phyloP scores from a whole-genome alignment of 176 grass and related monocot species.

The maize (Zea mays) region Zm-B73-REFERENCE-NAM-5.0 NC_050099.1:185379001-185379500 shows the following conservation, averaged over 20 bases:
- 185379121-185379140: slow-evolving; percentile 57
- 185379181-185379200: background rate
- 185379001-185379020: slow-evolving; percentile 49
- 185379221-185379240: background rate
- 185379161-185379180: background rate
- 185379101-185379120: slow-evolving; percentile 51
- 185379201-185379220: background rate
- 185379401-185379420: slow-evolving; percentile 49
- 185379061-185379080: slow-evolving; percentile 51
- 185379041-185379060: slow-evolving; percentile 42
- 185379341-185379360: slow-evolving; percentile 46
- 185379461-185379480: slow-evolving; percentile 59
- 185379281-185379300: slow-evolving; percentile 51
- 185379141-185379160: slow-evolving; percentile 62
- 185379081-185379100: slow-evolving; percentile 59
- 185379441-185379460: slow-evolving; percentile 49
- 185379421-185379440: slow-evolving; percentile 46
- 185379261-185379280: background rate
- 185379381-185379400: slow-evolving; percentile 54
- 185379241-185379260: background rate
- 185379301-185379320: slow-evolving; percentile 65
- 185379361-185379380: slow-evolving; percentile 64
- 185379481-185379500: slow-evolving; percentile 50
- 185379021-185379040: slow-evolving; percentile 61
- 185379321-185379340: slow-evolving; percentile 63